Evolutionary conservation across 139 green algal genomes (phyloP).

Genomic region (Desmodesmus armatus): DNA sequence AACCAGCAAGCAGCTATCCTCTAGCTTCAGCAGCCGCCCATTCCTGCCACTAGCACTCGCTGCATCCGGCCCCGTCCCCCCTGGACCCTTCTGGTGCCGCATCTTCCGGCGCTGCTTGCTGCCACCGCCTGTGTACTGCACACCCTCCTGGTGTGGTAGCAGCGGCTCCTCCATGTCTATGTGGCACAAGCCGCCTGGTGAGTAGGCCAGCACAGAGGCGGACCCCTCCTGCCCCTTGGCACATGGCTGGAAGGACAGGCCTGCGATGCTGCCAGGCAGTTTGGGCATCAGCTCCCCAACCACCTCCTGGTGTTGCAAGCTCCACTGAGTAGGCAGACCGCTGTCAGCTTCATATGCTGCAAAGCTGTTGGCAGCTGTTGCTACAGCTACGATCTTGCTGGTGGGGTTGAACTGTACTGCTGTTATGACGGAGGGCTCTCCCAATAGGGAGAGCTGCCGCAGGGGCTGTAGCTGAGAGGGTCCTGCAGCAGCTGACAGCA

Average conservation of each 20-base stretch:
- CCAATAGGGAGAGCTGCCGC: constrained; percentile 56
- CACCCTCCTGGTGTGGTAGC: not conserved
- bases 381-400: constrained; percentile 61
- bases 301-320: constrained; percentile 11
- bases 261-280: constrained; percentile 55
- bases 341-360: constrained; percentile 55
- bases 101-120: not conserved
- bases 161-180: constrained; percentile 54
- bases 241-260: constrained; percentile 56
- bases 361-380: constrained; percentile 51
- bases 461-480: constrained; percentile 24
- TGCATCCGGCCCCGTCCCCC: no score
- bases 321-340: constrained; percentile 55
- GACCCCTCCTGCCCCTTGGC: constrained; percentile 20
- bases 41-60: no score
- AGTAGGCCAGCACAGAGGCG: constrained; percentile 43
- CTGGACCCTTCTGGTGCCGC: not conserved
- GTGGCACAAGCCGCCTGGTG: constrained; percentile 48
- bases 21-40: constrained; percentile 54
- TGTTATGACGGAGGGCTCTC: constrained; percentile 56
- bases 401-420: constrained; percentile 66
- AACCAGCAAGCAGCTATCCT: constrained; percentile 57
- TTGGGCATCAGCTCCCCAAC: constrained; percentile 48
- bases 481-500: constrained; percentile 37
- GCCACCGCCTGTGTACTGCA: not conserved